Percentiles rank a stretch among this genome's conserved stretches.
Conservation (phyloP, 148 eudicot genomes). For the Bassia scoparia region DNA sequence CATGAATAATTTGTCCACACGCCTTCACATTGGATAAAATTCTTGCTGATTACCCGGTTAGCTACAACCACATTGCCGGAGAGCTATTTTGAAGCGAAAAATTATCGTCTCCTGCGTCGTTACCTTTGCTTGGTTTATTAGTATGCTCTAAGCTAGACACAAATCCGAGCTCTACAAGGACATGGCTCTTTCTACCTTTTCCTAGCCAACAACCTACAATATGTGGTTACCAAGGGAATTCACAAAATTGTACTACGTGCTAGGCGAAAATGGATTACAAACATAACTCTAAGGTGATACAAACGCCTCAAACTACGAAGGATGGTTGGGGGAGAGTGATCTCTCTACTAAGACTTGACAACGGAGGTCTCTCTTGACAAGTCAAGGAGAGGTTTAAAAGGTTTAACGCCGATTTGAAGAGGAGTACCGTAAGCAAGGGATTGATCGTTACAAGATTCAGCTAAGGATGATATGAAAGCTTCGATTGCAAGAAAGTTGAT, state of each 20-base stretch:
- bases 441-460: slow-evolving; percentile 56
- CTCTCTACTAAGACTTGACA: slow-evolving; percentile 37
- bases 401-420: slow-evolving; percentile 49
- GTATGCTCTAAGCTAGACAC: slow-evolving; percentile 54
- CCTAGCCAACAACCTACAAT: slow-evolving; percentile 68
- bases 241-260: slow-evolving; percentile 44
- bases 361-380: slow-evolving; percentile 29
- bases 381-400: slow-evolving; percentile 48
- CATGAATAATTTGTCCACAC: slow-evolving; percentile 48
- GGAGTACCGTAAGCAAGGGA: slow-evolving; percentile 50
- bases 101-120: slow-evolving; percentile 32
- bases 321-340: slow-evolving; percentile 58
- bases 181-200: slow-evolving; percentile 60
- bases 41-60: slow-evolving; percentile 37
- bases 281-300: slow-evolving; percentile 46
- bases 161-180: slow-evolving; percentile 68
- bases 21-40: slow-evolving; percentile 40
- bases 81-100: slow-evolving; percentile 38
- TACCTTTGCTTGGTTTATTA: slow-evolving; percentile 63
- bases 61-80: slow-evolving; percentile 41
- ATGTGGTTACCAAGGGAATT: slow-evolving; percentile 42
- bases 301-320: slow-evolving; percentile 62
- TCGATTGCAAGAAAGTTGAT: slow-evolving; percentile 43
- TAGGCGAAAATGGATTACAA: slow-evolving; percentile 76
- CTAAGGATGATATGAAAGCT: slow-evolving; percentile 53